Evolutionary conservation across 192 early-diverging fungal species (phyloP), one percentile per base, ranked within the genome.

Genomic region (Funneliformis mosseae): DNA sequence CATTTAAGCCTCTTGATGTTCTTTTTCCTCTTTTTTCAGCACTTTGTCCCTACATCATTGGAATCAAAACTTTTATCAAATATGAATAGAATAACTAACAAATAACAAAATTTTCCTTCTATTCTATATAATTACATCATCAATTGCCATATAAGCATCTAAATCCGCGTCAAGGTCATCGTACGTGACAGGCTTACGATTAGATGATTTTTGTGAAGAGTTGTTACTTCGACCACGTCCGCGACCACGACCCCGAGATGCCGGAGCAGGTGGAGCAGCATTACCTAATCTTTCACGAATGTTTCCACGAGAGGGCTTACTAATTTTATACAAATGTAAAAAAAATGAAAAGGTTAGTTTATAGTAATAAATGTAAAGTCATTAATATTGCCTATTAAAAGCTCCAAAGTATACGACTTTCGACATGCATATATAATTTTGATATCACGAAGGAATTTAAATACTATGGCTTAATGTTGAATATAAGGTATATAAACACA

Each of bases 141-240:
- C 77, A 45, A 78, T 68, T 9, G 77, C 64, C 77, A 78, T 78
- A 78, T 78, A 78, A 21, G 77, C 77, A 78, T 78, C 77, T 68
- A 78, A 68, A 78, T 78, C 77, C 2, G 77, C 77, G 21, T 78
- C 77, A 38, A 78, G 68, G 21, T 78, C 77, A 78, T 78, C 77
- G 33, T 67, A 69, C 10, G 77, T 78, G 25, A 78, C 66, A 45
- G 66, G 41, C 39, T 78, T 78, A 25, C 77, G 55, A 23, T 45
- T 59, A 10, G 61, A 28, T 28, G 46, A 8, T 69, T 50, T 67
- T 64, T 46, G 42, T 25, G 64, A 68, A 66, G 14, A 50, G 14
- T 78, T 69, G 33, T 10, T 43, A 16, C 48, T 50, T 38, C 74
- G 74, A 21, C 55, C 74, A 38, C 66, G 66, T 27, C 25, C n/a